A percentile compares a stretch with the other conserved stretches of the same genome.
Evolutionary conservation across 371 early-diverging fungal species (phyloP).

Genomic region (Umbelopsis sp.): DNA sequence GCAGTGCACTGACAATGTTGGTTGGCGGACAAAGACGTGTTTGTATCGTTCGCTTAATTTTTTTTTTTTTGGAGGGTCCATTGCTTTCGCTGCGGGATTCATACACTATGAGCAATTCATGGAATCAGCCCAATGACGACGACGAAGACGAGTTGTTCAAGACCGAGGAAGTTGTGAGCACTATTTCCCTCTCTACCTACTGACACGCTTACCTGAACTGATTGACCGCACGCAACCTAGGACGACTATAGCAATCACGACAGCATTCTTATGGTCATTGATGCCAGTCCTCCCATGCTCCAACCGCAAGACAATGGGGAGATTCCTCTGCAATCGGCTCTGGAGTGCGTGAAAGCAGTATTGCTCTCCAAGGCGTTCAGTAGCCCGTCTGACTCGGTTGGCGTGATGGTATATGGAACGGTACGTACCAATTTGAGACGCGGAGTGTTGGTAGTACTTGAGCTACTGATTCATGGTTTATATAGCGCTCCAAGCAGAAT

Average conservation of each 20-base stretch:
- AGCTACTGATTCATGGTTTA: background rate
- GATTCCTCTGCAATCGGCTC: constrained; percentile 50
- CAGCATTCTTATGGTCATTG: constrained; percentile 68
- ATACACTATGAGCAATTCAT: background rate
- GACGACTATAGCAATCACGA: constrained; percentile 41
- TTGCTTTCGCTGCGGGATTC: too few species aligned
- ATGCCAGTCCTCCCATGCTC: constrained; percentile 66
- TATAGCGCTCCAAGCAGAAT: constrained; percentile 47
- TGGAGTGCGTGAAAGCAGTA: constrained; percentile 52
- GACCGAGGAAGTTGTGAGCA: background rate
- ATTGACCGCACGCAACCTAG: background rate
- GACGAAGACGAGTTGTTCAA: background rate
- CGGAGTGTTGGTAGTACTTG: background rate
- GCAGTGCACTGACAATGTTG: too few species aligned
- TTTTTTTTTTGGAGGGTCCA: too few species aligned
- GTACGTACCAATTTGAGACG: constrained; percentile 35
- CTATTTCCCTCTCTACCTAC: too few species aligned
- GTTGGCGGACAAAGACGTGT: too few species aligned
- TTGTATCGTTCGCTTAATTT: too few species aligned
- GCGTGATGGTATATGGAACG: constrained; percentile 68
- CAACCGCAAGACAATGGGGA: constrained; percentile 40
- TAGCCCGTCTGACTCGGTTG: constrained; percentile 60
- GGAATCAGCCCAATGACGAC: background rate
- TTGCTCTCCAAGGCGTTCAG: constrained; percentile 60
- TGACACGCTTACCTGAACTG: background rate